A percentile compares a stretch with the other conserved stretches of the same genome.
phyloP scores from a whole-genome alignment of 2,329 filamentous ascomycete species.

The Microsporum canis region DNA sequence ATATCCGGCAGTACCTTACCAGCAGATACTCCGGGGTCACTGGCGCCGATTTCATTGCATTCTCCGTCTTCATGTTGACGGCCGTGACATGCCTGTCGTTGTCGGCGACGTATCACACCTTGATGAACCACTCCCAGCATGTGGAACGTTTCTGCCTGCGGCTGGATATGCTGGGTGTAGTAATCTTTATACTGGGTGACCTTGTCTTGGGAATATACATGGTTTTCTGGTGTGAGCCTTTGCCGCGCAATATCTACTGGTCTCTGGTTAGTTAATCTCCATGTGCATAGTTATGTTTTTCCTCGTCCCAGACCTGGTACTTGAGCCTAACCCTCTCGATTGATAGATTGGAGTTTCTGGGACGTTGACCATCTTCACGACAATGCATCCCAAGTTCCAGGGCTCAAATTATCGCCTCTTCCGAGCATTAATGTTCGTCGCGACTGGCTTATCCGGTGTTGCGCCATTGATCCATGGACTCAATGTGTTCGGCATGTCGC shows the following conservation, averaged over 20 bases:
- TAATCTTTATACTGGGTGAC: constrained; percentile 11
- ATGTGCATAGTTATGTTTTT: not conserved
- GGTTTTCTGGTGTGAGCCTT: constrained; percentile 11
- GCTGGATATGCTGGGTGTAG: constrained; percentile 14
- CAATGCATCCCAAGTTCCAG: constrained; percentile 9
- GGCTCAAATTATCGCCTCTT: constrained; percentile 13
- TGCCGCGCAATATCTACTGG: constrained; percentile 11
- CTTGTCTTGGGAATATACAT: constrained; percentile 11
- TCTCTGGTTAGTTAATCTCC: constrained; percentile 10
- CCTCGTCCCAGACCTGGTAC: constrained; percentile 1
- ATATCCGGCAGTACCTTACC: constrained; percentile 10
- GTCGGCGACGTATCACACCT: constrained; percentile 11
- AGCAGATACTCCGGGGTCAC: constrained; percentile 14
- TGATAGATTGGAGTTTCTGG: constrained; percentile 6
- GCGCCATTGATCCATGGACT: constrained; percentile 20
- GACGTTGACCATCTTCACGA: constrained; percentile 3
- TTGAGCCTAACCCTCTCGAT: constrained; percentile 18
- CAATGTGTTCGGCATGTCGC: constrained; percentile 19
- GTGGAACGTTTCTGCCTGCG: constrained; percentile 13
- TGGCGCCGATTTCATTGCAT: constrained; percentile 12
- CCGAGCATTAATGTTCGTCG: constrained; percentile 17
- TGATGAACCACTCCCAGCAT: constrained; percentile 11
- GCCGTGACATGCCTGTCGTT: constrained; percentile 14
- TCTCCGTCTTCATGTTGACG: constrained; percentile 13
- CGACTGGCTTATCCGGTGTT: constrained; percentile 14